Evolutionary conservation across 768 basidiomycete genomes (phyloP), one percentile per base, ranked within the genome.

Genomic region (Leucosporidium scottii): DNA sequence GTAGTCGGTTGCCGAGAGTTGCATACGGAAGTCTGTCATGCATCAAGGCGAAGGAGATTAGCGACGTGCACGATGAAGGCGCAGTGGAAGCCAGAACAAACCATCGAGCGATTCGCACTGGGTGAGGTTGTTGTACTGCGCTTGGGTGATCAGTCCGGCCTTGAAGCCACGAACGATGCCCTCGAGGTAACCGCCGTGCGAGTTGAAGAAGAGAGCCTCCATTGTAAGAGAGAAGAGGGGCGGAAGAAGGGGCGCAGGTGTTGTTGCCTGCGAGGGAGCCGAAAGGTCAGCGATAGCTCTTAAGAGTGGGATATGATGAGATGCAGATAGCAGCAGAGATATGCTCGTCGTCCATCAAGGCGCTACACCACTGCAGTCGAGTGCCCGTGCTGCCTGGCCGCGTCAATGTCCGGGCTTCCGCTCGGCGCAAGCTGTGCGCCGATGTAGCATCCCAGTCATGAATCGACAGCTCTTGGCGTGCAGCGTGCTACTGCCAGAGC

Each of bases 101-200:
- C 94, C 94, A 82, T 98, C 96, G 36, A 98, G 84, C 31, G 86
- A 91, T 80, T 99, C 96, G 84, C 96, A 98, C 80, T 99, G 96
- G 6, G 89, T 89, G 78, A 99, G 80, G 80, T 91, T 97, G 76
- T 86, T 83, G 79, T 98, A 99, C 77, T 94, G 91, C 74, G 82
- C 84, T 78, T 92, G 90, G 59, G 86, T 87, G 55, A 99, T 84
- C 67, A 97, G 86, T 31, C 91, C 93, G 55, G 89, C 85, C 79
- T 92, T 94, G 85, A 93, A 97, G 13, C 96, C 96, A 72, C 94
- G 65, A 1, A 82, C 77, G 31, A 82, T 76, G 34, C 80, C 81
- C 63, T 82, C 81, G 49, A 82, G 78, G 76, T 78, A 81, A 0
- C 81, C 81, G 20, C 75, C 69, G 56, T 75, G 70, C 72, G 79